Evolutionary conservation across 2,329 filamentous ascomycete genomes (phyloP).

Genomic region (Chaetomium olivaceum): DNA sequence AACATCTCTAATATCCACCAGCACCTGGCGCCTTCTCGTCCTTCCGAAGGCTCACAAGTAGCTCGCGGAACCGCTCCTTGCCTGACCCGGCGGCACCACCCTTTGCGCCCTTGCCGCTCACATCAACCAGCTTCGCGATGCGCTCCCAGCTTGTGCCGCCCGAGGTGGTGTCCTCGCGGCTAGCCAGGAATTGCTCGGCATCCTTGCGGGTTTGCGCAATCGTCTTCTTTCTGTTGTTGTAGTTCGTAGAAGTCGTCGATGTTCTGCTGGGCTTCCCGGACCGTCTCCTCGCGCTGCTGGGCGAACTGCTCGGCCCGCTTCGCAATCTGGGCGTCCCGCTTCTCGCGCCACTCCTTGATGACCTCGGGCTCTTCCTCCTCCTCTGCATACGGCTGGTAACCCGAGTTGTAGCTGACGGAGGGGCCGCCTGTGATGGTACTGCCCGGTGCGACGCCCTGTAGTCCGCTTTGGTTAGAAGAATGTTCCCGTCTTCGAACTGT

Average conservation of each 20-base stretch:
- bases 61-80: constrained; percentile 93
- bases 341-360: constrained; percentile 88
- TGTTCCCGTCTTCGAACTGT: not conserved
- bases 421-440: constrained; percentile 80
- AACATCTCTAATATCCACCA: constrained; percentile 54
- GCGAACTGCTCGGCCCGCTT: constrained; percentile 84
- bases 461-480: constrained; percentile 23
- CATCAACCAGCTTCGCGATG: constrained; percentile 94
- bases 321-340: constrained; percentile 77
- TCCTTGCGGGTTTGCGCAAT: constrained; percentile 86
- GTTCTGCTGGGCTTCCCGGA: constrained; percentile 87
- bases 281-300: constrained; percentile 78
- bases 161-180: constrained; percentile 86
- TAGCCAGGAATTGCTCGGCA: constrained; percentile 87
- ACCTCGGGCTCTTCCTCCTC: constrained; percentile 87
- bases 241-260: constrained; percentile 99
- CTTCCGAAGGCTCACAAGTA: constrained; percentile 84
- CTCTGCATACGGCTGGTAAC: constrained; percentile 56
- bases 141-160: constrained; percentile 98
- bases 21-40: constrained; percentile 81
- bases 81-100: constrained; percentile 87
- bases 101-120: constrained; percentile 87
- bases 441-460: constrained; percentile 69
- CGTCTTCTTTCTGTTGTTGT: constrained; percentile 94
- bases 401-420: constrained; percentile 63